Evolutionary conservation across 2,329 filamentous ascomycete genomes (phyloP).

Genomic region (Elsinoe batatas): DNA sequence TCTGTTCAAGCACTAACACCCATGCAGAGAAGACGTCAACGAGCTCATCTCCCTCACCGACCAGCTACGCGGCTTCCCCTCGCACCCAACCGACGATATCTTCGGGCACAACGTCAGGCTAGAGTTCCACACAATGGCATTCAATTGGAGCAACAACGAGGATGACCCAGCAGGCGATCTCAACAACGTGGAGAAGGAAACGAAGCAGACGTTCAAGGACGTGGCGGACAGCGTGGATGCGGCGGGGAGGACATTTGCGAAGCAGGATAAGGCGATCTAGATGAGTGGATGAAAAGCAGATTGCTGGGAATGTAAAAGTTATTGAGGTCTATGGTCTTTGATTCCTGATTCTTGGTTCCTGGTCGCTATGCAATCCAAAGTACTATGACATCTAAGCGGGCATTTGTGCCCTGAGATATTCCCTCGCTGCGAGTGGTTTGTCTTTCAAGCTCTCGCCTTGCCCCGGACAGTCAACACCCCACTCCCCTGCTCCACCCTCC

Average conservation of each 20-base stretch:
- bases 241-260: conserved; percentile 32
- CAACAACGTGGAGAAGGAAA: conserved; percentile 29
- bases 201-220: conserved; percentile 35
- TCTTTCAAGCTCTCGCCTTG: conserved; percentile 23
- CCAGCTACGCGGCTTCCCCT: conserved; percentile 32
- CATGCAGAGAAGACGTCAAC: conserved; percentile 30
- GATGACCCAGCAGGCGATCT: conserved; percentile 27
- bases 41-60: conserved; percentile 32
- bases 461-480: conserved; percentile 65
- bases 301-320: not conserved
- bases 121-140: conserved; percentile 34
- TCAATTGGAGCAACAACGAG: conserved; percentile 34
- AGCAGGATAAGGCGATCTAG: conserved; percentile 30
- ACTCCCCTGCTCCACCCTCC: conserved; percentile 65
- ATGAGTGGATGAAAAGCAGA: not conserved
- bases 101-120: conserved; percentile 32
- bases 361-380: not conserved
- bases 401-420: not conserved
- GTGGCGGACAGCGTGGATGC: conserved; percentile 35
- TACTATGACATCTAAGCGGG: no score
- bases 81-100: conserved; percentile 30
- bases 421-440: no score
- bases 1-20: not conserved
- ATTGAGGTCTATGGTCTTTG: not conserved
- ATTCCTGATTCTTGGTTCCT: not conserved